Evolutionary conservation across 2,329 filamentous ascomycete species (phyloP), one percentile per base, ranked within the genome.

Genomic region (Aspergillus niger): DNA sequence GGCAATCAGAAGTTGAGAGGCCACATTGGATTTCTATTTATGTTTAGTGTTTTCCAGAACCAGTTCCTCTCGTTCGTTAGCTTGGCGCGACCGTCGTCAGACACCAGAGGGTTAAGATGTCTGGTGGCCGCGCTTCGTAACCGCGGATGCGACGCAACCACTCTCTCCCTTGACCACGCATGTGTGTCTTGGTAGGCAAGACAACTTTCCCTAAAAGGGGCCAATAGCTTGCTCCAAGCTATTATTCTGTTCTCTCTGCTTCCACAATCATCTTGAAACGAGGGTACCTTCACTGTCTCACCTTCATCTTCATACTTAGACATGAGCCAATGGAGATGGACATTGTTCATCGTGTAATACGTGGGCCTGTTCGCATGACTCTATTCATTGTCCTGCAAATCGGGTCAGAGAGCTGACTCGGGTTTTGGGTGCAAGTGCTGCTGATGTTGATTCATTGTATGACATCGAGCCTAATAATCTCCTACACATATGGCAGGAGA

Each of bases 31-130:
- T 55, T 55, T 55, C 52, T 55, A 55, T 55, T 55, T 55, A 41
- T 28, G 52, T 55, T 44, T 44, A 28, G 51, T 49, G 24, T 28
- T 49, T 49, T 49, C 47, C 47, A 49, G 47, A 49, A 49, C 47
- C 47, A 28, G 47, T 49, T 49, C 47, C 47, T 49, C 39, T 55
- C 52, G 41, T 55, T 43, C 3, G n/a, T 32, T 55, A 30, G 39
- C 52, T 55, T 55, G 52, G 52, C 39, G 52, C 52, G 28, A 39
- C 52, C 28, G 52, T 55, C 52, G 52, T 55, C 38, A 47, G 52
- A 55, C 13, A 39, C 30, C 52, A 32, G 28, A 44, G 52, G 52
- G 5, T 47, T 36, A 22, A 47, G 47, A 49, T 49, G 15, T 30
- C n/a, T 26, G 47, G 47, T 49, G 47, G 47, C 47, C 26, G 26